Conservation (phyloP, 139 green algal genomes). For the Marvania coccoides region DNA sequence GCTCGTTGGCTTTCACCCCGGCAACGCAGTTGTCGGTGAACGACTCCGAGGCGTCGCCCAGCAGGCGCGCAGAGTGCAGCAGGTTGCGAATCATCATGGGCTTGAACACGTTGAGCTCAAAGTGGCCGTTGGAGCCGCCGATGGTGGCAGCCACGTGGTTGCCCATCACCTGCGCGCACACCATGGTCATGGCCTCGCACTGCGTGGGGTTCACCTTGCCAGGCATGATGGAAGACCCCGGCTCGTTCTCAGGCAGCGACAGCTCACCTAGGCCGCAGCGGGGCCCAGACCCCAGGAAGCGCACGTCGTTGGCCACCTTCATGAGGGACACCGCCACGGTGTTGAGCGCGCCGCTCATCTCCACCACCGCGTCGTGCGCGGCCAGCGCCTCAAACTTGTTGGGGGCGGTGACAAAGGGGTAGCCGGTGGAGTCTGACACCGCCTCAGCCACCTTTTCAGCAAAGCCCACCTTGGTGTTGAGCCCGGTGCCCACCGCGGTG, state of each 20-base stretch:
- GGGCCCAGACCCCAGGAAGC: constrained; percentile 58
- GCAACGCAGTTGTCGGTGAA: constrained; percentile 72
- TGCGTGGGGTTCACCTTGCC: constrained; percentile 99
- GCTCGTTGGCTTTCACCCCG: constrained; percentile 67
- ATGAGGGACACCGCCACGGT: constrained; percentile 83
- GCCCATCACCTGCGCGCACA: constrained; percentile 90
- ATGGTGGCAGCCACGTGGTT: constrained; percentile 78
- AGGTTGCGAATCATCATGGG: constrained; percentile 67
- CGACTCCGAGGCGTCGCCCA: constrained; percentile 68
- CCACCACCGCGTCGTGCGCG: constrained; percentile 86
- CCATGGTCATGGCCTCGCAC: constrained; percentile 93
- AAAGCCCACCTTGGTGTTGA: constrained; percentile 85
- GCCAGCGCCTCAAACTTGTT: constrained; percentile 98
- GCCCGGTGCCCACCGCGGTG: constrained; percentile 92
- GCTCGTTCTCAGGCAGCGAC: constrained; percentile 92
- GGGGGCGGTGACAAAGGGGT: constrained; percentile 82
- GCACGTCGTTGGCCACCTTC: constrained; percentile 91
- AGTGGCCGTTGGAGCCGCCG: constrained; percentile 75
- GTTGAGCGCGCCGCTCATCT: constrained; percentile 80
- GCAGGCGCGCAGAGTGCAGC: constrained; percentile 52
- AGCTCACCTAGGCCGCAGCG: constrained; percentile 93
- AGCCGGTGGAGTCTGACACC: constrained; percentile 72
- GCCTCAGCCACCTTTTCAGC: constrained; percentile 60
- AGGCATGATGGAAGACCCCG: constrained; percentile 93
- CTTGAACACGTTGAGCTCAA: constrained; percentile 98